These are phyloP conservation scores for Periconia sp. DNA, from an alignment of 2,329 filamentous ascomycete genomes.

Conservation along the genomic window DNA sequence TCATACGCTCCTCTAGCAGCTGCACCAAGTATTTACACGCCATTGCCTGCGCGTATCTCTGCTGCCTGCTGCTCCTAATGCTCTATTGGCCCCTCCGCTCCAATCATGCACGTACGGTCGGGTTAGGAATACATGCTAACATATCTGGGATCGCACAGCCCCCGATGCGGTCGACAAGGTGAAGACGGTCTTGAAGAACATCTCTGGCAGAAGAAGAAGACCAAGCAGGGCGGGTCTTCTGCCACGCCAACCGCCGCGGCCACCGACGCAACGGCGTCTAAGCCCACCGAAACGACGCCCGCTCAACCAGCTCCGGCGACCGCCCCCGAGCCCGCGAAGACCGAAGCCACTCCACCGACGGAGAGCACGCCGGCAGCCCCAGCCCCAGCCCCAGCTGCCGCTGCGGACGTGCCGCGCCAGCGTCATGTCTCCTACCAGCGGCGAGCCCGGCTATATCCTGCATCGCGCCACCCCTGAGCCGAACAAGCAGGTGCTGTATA, in stretches of 20 bases:
- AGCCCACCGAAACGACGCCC: conserved; percentile 43
- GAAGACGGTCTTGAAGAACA: conserved; percentile 47
- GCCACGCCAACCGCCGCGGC: conserved; percentile 33
- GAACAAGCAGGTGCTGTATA: too few relatives aligned
- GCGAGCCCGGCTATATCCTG: too few relatives aligned
- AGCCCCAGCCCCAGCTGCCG: conserved; percentile 40
- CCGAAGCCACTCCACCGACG: conserved; percentile 13
- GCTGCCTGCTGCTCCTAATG: too few relatives aligned
- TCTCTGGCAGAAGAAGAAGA: conserved; percentile 45
- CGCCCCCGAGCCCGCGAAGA: conserved; percentile 24
- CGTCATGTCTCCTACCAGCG: too few relatives aligned
- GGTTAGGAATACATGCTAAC: too few relatives aligned
- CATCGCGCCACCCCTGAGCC: too few relatives aligned
- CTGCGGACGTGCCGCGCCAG: too few relatives aligned
- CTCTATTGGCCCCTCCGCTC: not conserved
- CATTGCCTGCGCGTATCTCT: too few relatives aligned
- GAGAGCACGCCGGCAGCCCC: conserved; percentile 15
- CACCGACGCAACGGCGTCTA: conserved; percentile 25
- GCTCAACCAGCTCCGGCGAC: conserved; percentile 36
- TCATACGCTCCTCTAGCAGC: too few relatives aligned
- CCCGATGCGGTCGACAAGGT: conserved; percentile 42
- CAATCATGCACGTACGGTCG: not conserved
- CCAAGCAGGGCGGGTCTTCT: conserved; percentile 27
- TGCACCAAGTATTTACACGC: too few relatives aligned
- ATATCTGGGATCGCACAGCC: conserved; percentile 25